Evolutionary conservation across 345 rosid genomes (phyloP).

Genomic region (Combretum micranthum): DNA sequence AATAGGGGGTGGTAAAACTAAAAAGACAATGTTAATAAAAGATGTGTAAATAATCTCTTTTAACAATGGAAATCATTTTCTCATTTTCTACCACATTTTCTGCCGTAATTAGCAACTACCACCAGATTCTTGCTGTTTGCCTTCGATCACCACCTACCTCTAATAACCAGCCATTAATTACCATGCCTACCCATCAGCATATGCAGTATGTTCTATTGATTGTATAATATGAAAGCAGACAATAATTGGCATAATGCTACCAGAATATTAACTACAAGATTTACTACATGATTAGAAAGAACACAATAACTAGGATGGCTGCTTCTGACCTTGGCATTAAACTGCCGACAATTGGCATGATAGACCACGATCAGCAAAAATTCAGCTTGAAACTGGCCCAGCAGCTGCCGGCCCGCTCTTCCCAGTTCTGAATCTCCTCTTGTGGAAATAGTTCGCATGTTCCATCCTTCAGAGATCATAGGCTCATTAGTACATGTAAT

Average conservation of each 20-base stretch:
- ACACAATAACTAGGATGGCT: background rate
- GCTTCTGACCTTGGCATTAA: constrained; percentile 56
- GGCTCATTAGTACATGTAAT: constrained; percentile 1
- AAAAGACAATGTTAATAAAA: too few relatives aligned
- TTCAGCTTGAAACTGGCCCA: constrained; percentile 43
- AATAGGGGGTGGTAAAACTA: too few relatives aligned
- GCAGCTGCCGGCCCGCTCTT: constrained; percentile 33
- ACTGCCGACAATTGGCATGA: constrained; percentile 61
- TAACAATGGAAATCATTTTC: too few relatives aligned
- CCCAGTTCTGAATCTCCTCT: constrained; percentile 46
- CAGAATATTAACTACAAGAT: background rate
- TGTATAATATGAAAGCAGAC: too few relatives aligned
- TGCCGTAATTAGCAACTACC: too few relatives aligned
- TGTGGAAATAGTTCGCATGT: constrained; percentile 57
- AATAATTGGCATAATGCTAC: background rate
- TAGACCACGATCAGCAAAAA: constrained; percentile 25
- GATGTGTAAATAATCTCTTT: too few relatives aligned
- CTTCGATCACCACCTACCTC: too few relatives aligned
- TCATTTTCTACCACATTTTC: too few relatives aligned
- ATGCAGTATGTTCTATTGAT: too few relatives aligned
- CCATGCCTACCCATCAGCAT: too few relatives aligned
- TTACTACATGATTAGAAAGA: background rate
- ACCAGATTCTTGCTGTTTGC: too few relatives aligned
- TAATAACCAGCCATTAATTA: too few relatives aligned
- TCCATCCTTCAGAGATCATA: constrained; percentile 37